Percentiles rank a stretch among this genome's conserved stretches.
Conservation (phyloP, 1,139 yeast species). For the Diutina scorzettiae region DNA sequence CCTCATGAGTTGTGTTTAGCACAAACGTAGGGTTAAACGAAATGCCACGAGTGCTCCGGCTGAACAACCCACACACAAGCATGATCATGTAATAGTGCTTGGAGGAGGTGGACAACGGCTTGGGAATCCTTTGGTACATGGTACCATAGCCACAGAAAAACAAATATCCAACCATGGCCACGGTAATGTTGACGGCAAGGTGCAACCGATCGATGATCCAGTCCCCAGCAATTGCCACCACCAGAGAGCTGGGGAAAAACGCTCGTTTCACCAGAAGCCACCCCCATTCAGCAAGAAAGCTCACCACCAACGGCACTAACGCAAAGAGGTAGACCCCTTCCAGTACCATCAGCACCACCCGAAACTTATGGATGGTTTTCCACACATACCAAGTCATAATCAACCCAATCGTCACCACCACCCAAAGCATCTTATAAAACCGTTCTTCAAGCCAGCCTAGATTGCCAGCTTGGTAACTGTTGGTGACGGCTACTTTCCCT, state of each 20-base stretch:
- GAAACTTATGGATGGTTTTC: not conserved
- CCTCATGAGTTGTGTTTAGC: no score
- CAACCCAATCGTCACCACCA: not conserved
- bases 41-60: not conserved
- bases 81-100: not conserved
- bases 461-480: not conserved
- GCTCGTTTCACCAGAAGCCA: not conserved
- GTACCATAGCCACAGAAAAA: conserved; percentile 3
- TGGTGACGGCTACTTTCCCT: not conserved
- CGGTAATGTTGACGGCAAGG: not conserved
- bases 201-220: not conserved
- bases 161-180: not conserved
- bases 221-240: not conserved
- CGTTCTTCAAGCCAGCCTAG: not conserved
- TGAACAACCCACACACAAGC: not conserved
- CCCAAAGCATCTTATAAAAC: not conserved
- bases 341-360: not conserved
- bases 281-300: not conserved
- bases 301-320: not conserved
- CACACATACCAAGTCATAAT: not conserved
- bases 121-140: not conserved
- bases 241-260: not conserved
- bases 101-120: not conserved
- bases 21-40: not conserved
- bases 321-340: not conserved